These are phyloP conservation scores for Metrosideros polymorpha DNA, from an alignment of 441 rosid species.

Conservation along the genomic window DNA sequence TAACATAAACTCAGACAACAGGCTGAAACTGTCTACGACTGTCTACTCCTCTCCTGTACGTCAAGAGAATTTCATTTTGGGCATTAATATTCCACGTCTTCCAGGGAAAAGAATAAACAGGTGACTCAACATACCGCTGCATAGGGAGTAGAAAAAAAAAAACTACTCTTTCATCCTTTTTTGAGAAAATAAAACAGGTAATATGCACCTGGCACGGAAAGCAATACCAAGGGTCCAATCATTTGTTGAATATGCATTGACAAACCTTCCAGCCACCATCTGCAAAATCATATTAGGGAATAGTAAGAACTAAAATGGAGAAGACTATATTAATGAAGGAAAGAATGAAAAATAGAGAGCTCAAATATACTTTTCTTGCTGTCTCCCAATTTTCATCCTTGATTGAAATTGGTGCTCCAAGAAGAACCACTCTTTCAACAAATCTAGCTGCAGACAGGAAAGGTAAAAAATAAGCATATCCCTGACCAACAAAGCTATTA, in stretches of 20 bases:
- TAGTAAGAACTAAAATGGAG: neutral
- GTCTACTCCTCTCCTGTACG: neutral
- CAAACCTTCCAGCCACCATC: conserved; percentile 96
- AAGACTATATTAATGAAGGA: neutral
- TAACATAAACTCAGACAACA: neutral
- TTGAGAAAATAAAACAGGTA: neutral
- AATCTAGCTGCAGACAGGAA: conserved; percentile 48
- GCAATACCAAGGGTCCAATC: conserved; percentile 94
- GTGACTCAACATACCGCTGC: neutral
- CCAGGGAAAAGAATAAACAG: neutral
- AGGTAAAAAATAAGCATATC: neutral
- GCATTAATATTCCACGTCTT: neutral
- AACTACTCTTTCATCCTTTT: neutral
- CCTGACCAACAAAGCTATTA: neutral
- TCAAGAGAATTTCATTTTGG: neutral
- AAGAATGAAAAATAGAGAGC: neutral
- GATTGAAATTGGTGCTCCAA: conserved; percentile 87
- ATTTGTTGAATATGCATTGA: conserved; percentile 70
- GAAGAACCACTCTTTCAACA: conserved; percentile 91
- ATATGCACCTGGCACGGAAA: conserved; percentile 79
- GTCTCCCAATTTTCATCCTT: conserved; percentile 76
- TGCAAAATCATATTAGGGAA: conserved; percentile 13
- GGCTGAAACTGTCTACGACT: neutral
- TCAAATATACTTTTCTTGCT: conserved; percentile 60
- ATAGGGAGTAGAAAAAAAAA: neutral